Percentiles rank a stretch among this genome's conserved stretches.
These are phyloP conservation scores for Cladophialophora exuberans DNA, from an alignment of 2,329 filamentous ascomycete genomes.

Conservation along the genomic window DNA sequence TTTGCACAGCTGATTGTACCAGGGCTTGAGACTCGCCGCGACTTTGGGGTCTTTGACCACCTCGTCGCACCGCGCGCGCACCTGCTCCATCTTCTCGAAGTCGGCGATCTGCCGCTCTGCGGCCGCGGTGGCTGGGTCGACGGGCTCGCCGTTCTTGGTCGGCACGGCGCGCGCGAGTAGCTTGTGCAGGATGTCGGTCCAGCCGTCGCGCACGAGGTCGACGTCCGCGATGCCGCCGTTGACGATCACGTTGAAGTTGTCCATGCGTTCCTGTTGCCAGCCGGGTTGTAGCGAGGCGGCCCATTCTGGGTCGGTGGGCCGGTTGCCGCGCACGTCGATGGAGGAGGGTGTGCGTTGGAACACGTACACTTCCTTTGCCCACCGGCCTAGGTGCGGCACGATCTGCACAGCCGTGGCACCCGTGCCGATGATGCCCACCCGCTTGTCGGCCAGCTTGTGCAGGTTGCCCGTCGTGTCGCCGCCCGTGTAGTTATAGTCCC, in stretches of 20 bases:
- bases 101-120: slow-evolving; percentile 26
- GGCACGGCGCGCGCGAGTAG: slow-evolving; percentile 9
- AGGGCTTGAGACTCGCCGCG: slow-evolving; percentile 59
- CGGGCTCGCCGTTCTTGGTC: not conserved
- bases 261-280: slow-evolving; percentile 36
- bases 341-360: slow-evolving; percentile 42
- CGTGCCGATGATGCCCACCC: slow-evolving; percentile 43
- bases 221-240: slow-evolving; percentile 25
- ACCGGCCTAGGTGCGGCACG: slow-evolving; percentile 38
- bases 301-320: slow-evolving; percentile 20
- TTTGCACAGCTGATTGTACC: slow-evolving; percentile 67
- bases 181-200: slow-evolving; percentile 31
- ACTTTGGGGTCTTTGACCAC: slow-evolving; percentile 58
- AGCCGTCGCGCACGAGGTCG: slow-evolving; percentile 37
- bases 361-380: slow-evolving; percentile 39
- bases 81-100: slow-evolving; percentile 28
- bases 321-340: slow-evolving; percentile 36
- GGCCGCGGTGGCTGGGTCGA: slow-evolving; percentile 10
- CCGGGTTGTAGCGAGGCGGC: slow-evolving; percentile 20
- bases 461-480: slow-evolving; percentile 32
- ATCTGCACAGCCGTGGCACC: slow-evolving; percentile 48
- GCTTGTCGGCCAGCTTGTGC: slow-evolving; percentile 24
- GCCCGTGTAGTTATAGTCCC: slow-evolving; percentile 49
- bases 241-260: slow-evolving; percentile 38
- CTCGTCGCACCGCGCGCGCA: slow-evolving; percentile 50